Percentiles rank a stretch among this genome's conserved stretches.
Conservation (phyloP, 2,329 filamentous ascomycete species). For the Geosmithia putterillii region DNA sequence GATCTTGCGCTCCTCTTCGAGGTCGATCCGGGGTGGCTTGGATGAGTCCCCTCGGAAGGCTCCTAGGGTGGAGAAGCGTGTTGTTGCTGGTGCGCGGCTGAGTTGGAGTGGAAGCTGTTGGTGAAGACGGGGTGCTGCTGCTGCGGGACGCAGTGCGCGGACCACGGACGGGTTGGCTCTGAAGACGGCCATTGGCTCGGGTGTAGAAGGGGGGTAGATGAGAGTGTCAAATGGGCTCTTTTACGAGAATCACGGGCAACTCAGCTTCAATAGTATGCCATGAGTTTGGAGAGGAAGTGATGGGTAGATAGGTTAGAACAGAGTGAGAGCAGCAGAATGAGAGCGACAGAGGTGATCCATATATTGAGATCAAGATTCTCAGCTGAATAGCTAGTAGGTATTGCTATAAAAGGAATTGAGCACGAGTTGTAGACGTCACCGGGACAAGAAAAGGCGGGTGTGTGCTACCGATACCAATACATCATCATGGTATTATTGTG, state of each 20-base stretch:
- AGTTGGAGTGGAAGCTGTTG: not conserved
- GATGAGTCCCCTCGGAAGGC: constrained; percentile 11
- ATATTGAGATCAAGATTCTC: not conserved
- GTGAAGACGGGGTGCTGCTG: not conserved
- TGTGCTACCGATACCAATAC: not conserved
- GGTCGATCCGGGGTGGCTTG: constrained; percentile 28
- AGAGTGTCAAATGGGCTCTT: not conserved
- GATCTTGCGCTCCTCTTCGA: constrained; percentile 41
- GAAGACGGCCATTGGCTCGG: not conserved
- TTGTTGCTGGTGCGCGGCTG: not conserved
- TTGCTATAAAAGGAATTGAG: too few relatives aligned
- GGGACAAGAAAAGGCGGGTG: not conserved
- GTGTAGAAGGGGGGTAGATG: not conserved
- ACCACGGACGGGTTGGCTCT: not conserved
- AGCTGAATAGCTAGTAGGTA: not conserved
- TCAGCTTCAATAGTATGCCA: not conserved
- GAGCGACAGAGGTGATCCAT: not conserved
- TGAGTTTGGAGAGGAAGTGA: not conserved
- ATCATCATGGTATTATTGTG: not conserved
- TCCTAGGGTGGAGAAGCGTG: constrained; percentile 9
- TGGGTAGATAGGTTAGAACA: too few relatives aligned
- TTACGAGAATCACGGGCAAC: too few relatives aligned
- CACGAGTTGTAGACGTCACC: not conserved
- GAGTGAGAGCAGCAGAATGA: too few relatives aligned
- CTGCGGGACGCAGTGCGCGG: constrained; percentile 1